These are phyloP conservation scores for Tetrapisispora taiwanensis DNA, from an alignment of 805 yeast species.

Conservation along the genomic window DNA sequence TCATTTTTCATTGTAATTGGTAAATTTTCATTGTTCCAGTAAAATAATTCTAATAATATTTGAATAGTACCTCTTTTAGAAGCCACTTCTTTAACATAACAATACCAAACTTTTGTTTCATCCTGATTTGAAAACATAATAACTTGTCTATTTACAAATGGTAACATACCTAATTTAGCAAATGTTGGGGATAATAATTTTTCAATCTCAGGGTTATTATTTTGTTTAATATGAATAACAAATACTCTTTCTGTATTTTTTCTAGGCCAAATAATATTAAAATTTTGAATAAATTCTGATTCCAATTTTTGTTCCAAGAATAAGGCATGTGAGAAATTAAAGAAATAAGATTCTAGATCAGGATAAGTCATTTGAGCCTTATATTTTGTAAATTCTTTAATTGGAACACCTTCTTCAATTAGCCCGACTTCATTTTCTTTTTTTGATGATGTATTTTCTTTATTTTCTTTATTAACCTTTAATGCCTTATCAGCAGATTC, in stretches of 20 bases:
- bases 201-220: constrained; percentile 33
- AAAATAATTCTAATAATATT: constrained; percentile 41
- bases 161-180: constrained; percentile 44
- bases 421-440: neutral
- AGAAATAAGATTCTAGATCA: constrained; percentile 41
- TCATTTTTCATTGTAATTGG: constrained; percentile 34
- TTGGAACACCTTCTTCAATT: constrained; percentile 27
- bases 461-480: neutral
- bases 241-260: constrained; percentile 32
- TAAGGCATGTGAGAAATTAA: constrained; percentile 50
- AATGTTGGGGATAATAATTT: constrained; percentile 42
- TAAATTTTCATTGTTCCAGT: constrained; percentile 47
- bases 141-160: constrained; percentile 50
- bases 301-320: constrained; percentile 52
- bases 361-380: constrained; percentile 40
- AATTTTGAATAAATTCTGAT: constrained; percentile 37
- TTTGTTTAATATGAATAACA: constrained; percentile 15
- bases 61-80: constrained; percentile 24
- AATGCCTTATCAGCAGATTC: too few species aligned
- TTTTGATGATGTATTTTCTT: neutral
- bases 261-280: constrained; percentile 45
- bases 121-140: constrained; percentile 42
- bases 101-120: constrained; percentile 50
- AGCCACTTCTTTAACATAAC: constrained; percentile 39
- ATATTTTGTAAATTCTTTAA: constrained; percentile 28